Evolutionary conservation across 2,329 filamentous ascomycete genomes (phyloP), one percentile per base, ranked within the genome.

Genomic region (Xylariaceae sp.): DNA sequence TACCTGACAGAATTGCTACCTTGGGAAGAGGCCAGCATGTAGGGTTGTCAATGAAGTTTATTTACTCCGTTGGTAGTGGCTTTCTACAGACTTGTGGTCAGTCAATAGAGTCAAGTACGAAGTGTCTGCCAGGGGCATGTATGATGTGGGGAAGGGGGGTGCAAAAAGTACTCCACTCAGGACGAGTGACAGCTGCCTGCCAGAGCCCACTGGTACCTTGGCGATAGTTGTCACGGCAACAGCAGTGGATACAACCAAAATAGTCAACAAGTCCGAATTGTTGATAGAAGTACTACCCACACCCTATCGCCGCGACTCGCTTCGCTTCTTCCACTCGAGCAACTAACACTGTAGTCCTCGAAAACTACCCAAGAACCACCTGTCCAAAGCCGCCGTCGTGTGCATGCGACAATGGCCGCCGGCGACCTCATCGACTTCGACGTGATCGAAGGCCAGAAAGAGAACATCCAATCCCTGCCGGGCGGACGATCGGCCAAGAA

Each of bases 381-480:
- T 14, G 13, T 11, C 33, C 30, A 35, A 38, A 40, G 32, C 29
- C 38, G 42, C 40, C 38, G 42, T 39, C 36, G 35, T 17, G 36
- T 21, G 14, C 33, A 24, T 32, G 35, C 32, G 46, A 63, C 51
- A 50, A 77, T 77, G 64, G 63, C 50, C 45, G 54, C 59, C 25
- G 60, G 58, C 38, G 74, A 80, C 46, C 59, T 77, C 24, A 76
- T 81, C 55, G 65, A 78, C 64, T 96, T 98, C 65, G 84, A 94
- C 51, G 75, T 95, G 43, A 95, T 98, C 62, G 92, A 98, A 64
- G 77, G 76, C 29, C 89, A 95, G 51, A 98, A 98, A 64, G 92
- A 98, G 65, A 98, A 98, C 61, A 95, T 98, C 36, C 89, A 95
- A 60, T 80, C 88, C 15, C 72, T 98, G 10, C 89, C 90, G 12